phyloP scores from a whole-genome alignment of 495 filamentous ascomycete species.

The Penicillium lagena region DNA sequence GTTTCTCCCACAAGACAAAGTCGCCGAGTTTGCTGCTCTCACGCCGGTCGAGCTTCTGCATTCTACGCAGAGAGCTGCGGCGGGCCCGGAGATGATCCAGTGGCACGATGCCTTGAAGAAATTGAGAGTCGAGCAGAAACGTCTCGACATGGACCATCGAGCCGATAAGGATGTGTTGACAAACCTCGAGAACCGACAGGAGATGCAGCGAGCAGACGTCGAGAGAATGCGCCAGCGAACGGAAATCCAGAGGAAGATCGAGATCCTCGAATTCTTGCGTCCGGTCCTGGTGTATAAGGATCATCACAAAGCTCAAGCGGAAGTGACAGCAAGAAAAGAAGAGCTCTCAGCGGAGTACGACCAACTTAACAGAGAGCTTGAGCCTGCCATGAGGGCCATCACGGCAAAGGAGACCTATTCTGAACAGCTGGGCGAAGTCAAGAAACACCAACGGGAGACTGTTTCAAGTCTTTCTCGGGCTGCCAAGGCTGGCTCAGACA shows the following conservation, averaged over 20 bases:
- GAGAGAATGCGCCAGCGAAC: constrained; percentile 73
- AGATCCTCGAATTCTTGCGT: constrained; percentile 56
- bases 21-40: constrained; percentile 86
- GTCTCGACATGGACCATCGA: constrained; percentile 50
- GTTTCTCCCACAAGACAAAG: constrained; percentile 94
- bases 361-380: constrained; percentile 51
- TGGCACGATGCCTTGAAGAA: constrained; percentile 71
- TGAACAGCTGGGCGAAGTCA: constrained; percentile 39
- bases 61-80: constrained; percentile 83
- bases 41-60: constrained; percentile 77
- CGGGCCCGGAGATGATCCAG: constrained; percentile 68
- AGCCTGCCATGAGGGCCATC: constrained; percentile 60
- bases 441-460: constrained; percentile 29
- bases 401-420: constrained; percentile 60
- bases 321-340: constrained; percentile 41
- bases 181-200: constrained; percentile 66
- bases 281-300: constrained; percentile 59
- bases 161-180: constrained; percentile 54
- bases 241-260: constrained; percentile 57
- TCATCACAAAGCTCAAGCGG: constrained; percentile 20
- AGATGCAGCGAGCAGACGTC: constrained; percentile 73
- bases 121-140: constrained; percentile 62
- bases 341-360: constrained; percentile 45
- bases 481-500: constrained; percentile 46
- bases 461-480: constrained; percentile 12